Conservation (phyloP, 2,329 filamentous ascomycete genomes). For the Phoma sp. region DNA sequence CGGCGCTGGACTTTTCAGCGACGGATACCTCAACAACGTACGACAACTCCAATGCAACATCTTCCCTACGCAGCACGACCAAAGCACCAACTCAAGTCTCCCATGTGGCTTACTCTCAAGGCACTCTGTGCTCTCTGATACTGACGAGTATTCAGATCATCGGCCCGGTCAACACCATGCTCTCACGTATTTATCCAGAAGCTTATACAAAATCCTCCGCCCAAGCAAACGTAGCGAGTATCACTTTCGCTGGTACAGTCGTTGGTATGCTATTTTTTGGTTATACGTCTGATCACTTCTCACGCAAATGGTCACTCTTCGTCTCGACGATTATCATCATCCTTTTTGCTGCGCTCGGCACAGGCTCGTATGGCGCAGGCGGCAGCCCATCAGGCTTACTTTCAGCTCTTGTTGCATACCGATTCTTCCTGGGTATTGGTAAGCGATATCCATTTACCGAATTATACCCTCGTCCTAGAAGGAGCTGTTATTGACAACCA, state of each 20-base stretch:
- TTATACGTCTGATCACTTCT: conserved; percentile 82
- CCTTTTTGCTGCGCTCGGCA: conserved; percentile 79
- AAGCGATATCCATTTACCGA: neutral
- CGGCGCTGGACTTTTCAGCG: conserved; percentile 87
- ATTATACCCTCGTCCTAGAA: neutral
- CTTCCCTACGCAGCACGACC: conserved; percentile 10
- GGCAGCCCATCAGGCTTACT: conserved; percentile 75
- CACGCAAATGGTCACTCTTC: conserved; percentile 80
- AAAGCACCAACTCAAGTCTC: neutral
- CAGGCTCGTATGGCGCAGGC: conserved; percentile 76
- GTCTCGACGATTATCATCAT: conserved; percentile 83
- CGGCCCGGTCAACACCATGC: conserved; percentile 81
- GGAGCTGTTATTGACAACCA: neutral
- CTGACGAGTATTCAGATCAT: conserved; percentile 67
- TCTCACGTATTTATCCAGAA: conserved; percentile 70
- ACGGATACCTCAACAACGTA: conserved; percentile 90
- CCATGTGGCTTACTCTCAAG: conserved; percentile 4
- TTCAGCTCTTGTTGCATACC: conserved; percentile 78
- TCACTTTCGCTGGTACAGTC: conserved; percentile 87
- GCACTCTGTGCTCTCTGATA: neutral
- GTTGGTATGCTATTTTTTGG: conserved; percentile 83
- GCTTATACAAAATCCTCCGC: conserved; percentile 73
- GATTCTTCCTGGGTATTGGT: conserved; percentile 73
- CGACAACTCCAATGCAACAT: conserved; percentile 25
- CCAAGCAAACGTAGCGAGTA: conserved; percentile 76